phyloP scores from a whole-genome alignment of 1,139 yeast genomes.

The Dujonia santamariae region DNA sequence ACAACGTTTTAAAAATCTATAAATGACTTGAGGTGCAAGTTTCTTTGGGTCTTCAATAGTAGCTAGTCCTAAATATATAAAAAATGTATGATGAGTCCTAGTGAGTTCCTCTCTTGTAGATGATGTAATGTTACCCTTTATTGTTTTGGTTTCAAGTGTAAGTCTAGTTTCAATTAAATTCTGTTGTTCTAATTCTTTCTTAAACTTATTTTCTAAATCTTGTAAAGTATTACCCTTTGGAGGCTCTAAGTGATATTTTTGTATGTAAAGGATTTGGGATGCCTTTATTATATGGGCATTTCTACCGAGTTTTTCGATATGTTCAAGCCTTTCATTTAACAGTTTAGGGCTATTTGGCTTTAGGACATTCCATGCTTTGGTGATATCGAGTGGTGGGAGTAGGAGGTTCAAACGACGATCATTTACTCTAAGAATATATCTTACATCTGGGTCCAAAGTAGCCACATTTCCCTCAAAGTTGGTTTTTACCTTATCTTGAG shows the following conservation, averaged over 20 bases:
- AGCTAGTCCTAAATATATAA: constrained; percentile 6
- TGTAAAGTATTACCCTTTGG: background rate
- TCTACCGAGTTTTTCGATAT: constrained; percentile 3
- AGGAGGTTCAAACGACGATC: constrained; percentile 1
- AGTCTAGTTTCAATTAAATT: background rate
- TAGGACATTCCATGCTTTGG: constrained; percentile 2
- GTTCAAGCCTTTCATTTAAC: background rate
- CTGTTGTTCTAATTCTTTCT: constrained; percentile 1
- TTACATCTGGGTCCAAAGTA: background rate
- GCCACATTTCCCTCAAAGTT: background rate
- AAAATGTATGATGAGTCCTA: constrained; percentile 1
- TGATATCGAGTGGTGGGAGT: constrained; percentile 3
- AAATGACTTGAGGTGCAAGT: constrained; percentile 3
- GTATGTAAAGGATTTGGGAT: constrained; percentile 5
- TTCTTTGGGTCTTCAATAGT: constrained; percentile 2
- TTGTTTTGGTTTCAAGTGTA: constrained; percentile 1
- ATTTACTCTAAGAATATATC: background rate
- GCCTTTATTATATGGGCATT: constrained; percentile 1
- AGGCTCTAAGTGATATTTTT: constrained; percentile 5
- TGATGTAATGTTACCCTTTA: background rate
- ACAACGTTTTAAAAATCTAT: constrained; percentile 4
- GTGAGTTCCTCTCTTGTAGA: background rate
- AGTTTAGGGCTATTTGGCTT: background rate
- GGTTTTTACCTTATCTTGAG: background rate
- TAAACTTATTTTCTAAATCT: constrained; percentile 1